A percentile compares a stretch with the other conserved stretches of the same genome.
phyloP scores from a whole-genome alignment of 2,329 filamentous ascomycete genomes.

The Xylaria sp. region DNA sequence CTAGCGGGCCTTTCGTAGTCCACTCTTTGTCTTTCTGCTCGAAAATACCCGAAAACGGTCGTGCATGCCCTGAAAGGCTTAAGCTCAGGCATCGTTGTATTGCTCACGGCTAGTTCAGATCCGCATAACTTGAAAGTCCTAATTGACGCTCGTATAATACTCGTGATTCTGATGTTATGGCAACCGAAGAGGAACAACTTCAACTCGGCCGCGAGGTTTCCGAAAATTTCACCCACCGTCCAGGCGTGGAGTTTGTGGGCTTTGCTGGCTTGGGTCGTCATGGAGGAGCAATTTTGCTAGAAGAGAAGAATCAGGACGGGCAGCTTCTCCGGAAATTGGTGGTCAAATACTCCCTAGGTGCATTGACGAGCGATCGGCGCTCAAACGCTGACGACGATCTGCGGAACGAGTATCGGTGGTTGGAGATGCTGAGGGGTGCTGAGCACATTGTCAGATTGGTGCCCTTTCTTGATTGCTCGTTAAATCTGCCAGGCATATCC shows the following conservation, averaged over 20 bases:
- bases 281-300: slow-evolving; percentile 15
- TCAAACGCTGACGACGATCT: slow-evolving; percentile 30
- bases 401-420: slow-evolving; percentile 21
- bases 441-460: slow-evolving; percentile 31
- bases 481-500: slow-evolving; percentile 17
- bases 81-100: not conserved
- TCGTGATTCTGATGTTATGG: not conserved
- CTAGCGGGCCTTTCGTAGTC: not conserved
- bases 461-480: slow-evolving; percentile 15
- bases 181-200: not conserved
- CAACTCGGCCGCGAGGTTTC: slow-evolving; percentile 11
- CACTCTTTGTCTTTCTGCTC: not conserved
- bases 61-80: not conserved
- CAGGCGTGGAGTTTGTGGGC: slow-evolving; percentile 1
- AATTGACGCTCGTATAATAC: not conserved
- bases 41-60: slow-evolving; percentile 9
- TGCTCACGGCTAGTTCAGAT: not conserved
- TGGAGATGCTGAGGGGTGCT: slow-evolving; percentile 23
- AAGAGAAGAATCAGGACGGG: not conserved
- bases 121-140: not conserved
- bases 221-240: slow-evolving; percentile 6
- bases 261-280: slow-evolving; percentile 25
- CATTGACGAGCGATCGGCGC: not conserved
- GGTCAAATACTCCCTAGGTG: slow-evolving; percentile 32
- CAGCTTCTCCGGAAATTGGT: slow-evolving; percentile 6